phyloP scores from a whole-genome alignment of 176 grass and related monocot species.

The Triticum aestivum region DNA sequence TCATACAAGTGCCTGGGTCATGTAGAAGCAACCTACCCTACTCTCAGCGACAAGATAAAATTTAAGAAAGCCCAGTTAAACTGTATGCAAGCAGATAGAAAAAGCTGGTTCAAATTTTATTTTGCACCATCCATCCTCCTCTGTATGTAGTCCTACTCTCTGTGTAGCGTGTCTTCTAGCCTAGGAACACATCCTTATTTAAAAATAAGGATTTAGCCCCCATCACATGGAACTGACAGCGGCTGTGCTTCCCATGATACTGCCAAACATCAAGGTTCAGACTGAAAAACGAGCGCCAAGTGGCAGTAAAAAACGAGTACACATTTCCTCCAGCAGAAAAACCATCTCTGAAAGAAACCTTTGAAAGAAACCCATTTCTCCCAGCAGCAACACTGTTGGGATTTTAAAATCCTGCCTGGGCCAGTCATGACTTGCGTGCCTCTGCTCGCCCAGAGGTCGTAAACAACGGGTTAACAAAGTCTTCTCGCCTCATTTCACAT shows the following conservation, averaged over 20 bases:
- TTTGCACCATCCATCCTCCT: too few species aligned
- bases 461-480: slow-evolving; percentile 14
- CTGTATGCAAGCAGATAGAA: too few species aligned
- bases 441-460: background rate
- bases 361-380: background rate
- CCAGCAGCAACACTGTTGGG: background rate
- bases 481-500: background rate
- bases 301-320: background rate
- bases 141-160: too few species aligned
- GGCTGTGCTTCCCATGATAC: background rate
- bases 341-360: background rate
- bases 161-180: background rate
- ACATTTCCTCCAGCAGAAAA: background rate
- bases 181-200: background rate
- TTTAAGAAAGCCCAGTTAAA: too few species aligned
- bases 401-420: background rate
- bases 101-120: too few species aligned
- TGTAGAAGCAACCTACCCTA: too few species aligned
- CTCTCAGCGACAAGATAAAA: too few species aligned
- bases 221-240: background rate
- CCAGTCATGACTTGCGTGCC: background rate
- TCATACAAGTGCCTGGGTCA: background rate
- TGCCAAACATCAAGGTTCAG: background rate
- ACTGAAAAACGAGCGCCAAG: background rate
- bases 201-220: background rate